Conservation (phyloP, 31 red algal species). For the Asparagopsis taxiformis region DNA sequence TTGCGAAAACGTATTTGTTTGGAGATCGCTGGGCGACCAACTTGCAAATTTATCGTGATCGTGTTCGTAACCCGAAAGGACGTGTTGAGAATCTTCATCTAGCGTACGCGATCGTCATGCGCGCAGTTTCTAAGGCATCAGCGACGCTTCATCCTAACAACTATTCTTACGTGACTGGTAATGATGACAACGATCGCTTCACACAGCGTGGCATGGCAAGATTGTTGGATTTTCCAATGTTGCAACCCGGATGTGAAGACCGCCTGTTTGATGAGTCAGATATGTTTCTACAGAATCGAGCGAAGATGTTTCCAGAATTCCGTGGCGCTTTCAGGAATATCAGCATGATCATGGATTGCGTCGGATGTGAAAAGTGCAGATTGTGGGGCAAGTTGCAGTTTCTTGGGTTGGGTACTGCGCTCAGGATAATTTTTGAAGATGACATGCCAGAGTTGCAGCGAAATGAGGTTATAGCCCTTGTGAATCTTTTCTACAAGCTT, state of each 20-base stretch:
- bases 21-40: constrained; percentile 66
- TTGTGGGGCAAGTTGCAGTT: constrained; percentile 99
- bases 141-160: constrained; percentile 34
- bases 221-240: constrained; percentile 53
- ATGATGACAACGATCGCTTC: constrained; percentile 69
- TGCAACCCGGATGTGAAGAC: constrained; percentile 64
- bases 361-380: constrained; percentile 97
- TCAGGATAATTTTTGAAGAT: constrained; percentile 85
- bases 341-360: constrained; percentile 98
- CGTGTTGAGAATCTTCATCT: constrained; percentile 88
- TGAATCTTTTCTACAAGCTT: constrained; percentile 83
- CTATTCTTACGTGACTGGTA: constrained; percentile 79
- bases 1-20: constrained; percentile 79
- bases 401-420: constrained; percentile 89
- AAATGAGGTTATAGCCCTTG: constrained; percentile 93
- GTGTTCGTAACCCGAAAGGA: constrained; percentile 70
- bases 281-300: constrained; percentile 66
- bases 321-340: constrained; percentile 90
- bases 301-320: constrained; percentile 73
- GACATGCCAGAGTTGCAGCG: constrained; percentile 51
- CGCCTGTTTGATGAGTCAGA: constrained; percentile 84
- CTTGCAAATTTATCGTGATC: constrained; percentile 64
- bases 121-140: constrained; percentile 81
- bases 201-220: constrained; percentile 42
- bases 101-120: constrained; percentile 80